Evolutionary conservation across 2,329 filamentous ascomycete genomes (phyloP), one percentile per base, ranked within the genome.

Genomic region (Verticillium zaregamsianum): DNA sequence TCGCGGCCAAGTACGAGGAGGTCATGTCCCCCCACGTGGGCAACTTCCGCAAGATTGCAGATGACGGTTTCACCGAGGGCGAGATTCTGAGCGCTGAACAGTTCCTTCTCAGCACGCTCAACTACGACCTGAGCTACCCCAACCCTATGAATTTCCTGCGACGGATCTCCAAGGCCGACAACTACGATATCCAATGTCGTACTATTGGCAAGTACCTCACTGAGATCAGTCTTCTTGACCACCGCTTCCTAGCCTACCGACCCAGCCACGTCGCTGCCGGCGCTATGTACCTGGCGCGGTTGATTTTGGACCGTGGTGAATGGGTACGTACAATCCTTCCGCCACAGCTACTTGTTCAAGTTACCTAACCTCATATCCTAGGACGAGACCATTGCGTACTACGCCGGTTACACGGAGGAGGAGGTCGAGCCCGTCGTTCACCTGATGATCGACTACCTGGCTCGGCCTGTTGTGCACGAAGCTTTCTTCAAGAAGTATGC

Each of bases 401-500:
- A 98, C 73, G 88, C 95, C 59, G 95, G 95, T 61, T 99, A 98
- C 77, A 90, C 86, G 3, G 94, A 98, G 76, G 88, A 94, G 56
- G 92, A 99, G 77, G 93, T 99, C 68, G 86, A 94, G 74, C 94
- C 94, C 12, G 91, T 98, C 49, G 92, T 97, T 72, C 86, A 90
- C 70, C 84, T 98, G 64, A 97, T 99, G 93, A 88, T 99, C 64
- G 93, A 99, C 76, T 99, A 99, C 74, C 89, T 99, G 45, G 90
- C 91, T 63, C 88, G 91, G 14, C 95, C 94, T 31, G 91, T 97
- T 60, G 86, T 89, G 54, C 95, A 99, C 72, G 94, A 98, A 75
- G 96, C 95, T 40, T 97, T 99, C 83, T 98, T 97, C 85, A 97
- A 96, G 86, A 99, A 99, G 79, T 99, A 99, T 76, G 95, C 95